These are phyloP conservation scores for Ustilago cynodontis DNA, from an alignment of 1,284 basidiomycete species.

Conservation along the genomic window DNA sequence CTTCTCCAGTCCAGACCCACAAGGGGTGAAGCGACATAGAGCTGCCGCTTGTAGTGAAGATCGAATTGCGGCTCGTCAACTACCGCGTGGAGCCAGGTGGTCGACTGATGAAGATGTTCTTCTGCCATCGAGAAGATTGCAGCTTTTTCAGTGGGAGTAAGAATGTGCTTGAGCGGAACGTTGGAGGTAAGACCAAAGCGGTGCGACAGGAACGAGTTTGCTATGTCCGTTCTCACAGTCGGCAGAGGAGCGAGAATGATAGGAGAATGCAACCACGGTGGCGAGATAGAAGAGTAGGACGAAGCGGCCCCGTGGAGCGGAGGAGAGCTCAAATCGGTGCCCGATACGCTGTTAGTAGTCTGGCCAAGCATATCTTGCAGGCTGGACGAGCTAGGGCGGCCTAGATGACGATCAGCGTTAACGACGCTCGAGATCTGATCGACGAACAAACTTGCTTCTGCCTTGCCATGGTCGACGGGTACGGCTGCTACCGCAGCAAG, in stretches of 20 bases:
- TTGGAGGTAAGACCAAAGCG: constrained; percentile 1
- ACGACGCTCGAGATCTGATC: background rate
- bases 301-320: background rate
- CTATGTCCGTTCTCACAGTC: constrained; percentile 7
- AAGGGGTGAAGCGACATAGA: constrained; percentile 19
- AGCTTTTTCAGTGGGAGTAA: background rate
- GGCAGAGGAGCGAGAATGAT: background rate
- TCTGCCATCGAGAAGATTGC: constrained; percentile 3
- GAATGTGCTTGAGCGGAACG: background rate
- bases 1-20: background rate
- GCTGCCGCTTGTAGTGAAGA: constrained; percentile 8
- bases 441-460: background rate
- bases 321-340: background rate
- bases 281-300: background rate
- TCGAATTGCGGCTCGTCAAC: constrained; percentile 25
- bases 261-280: background rate
- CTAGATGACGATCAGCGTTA: background rate
- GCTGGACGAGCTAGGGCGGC: background rate
- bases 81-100: constrained; percentile 8
- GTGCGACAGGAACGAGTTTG: background rate
- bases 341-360: too few species aligned
- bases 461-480: background rate
- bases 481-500: background rate
- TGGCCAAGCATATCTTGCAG: background rate
- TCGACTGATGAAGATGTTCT: background rate